Percentiles rank a stretch among this genome's conserved stretches.
phyloP scores from a whole-genome alignment of 2,329 filamentous ascomycete genomes.

The Aspergillus arachidicola region DNA sequence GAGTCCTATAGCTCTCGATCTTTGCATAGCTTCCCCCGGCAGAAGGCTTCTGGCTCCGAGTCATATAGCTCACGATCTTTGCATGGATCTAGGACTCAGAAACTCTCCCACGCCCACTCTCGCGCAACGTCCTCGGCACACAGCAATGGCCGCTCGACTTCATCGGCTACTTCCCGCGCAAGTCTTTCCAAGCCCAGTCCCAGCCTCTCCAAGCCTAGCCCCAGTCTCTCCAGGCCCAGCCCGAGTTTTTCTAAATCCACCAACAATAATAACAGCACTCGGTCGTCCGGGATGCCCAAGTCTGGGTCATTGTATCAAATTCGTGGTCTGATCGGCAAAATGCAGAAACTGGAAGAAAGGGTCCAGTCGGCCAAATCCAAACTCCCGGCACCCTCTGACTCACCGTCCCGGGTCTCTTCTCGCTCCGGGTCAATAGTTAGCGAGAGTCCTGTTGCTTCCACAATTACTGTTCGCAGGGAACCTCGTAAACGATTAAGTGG shows the following conservation, averaged over 20 bases:
- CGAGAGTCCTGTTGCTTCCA: conserved; percentile 54
- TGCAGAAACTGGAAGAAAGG: conserved; percentile 92
- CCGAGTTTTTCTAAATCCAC: conserved; percentile 16
- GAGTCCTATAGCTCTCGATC: conserved; percentile 59
- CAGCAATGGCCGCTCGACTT: conserved; percentile 49
- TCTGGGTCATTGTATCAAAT: conserved; percentile 86
- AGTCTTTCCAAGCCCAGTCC: conserved; percentile 26
- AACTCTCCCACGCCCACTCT: conserved; percentile 49
- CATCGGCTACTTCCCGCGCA: conserved; percentile 45
- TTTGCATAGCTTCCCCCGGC: conserved; percentile 41
- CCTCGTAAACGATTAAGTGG: conserved; percentile 46
- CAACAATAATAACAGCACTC: conserved; percentile 50
- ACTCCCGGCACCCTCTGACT: conserved; percentile 77
- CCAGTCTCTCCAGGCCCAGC: conserved; percentile 15
- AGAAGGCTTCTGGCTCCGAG: conserved; percentile 51
- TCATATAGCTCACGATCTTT: conserved; percentile 58
- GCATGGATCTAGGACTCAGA: conserved; percentile 44
- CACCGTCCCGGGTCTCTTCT: conserved; percentile 80
- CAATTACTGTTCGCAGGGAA: conserved; percentile 57
- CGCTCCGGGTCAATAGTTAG: conserved; percentile 57
- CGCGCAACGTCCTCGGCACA: conserved; percentile 63
- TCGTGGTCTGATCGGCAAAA: conserved; percentile 89
- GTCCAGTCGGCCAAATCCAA: conserved; percentile 91
- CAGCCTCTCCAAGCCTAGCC: conserved; percentile 17
- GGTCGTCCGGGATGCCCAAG: conserved; percentile 52